A percentile compares a stretch with the other conserved stretches of the same genome.
Conservation (phyloP, 2,329 filamentous ascomycete genomes). For the Colletotrichum horii region DNA sequence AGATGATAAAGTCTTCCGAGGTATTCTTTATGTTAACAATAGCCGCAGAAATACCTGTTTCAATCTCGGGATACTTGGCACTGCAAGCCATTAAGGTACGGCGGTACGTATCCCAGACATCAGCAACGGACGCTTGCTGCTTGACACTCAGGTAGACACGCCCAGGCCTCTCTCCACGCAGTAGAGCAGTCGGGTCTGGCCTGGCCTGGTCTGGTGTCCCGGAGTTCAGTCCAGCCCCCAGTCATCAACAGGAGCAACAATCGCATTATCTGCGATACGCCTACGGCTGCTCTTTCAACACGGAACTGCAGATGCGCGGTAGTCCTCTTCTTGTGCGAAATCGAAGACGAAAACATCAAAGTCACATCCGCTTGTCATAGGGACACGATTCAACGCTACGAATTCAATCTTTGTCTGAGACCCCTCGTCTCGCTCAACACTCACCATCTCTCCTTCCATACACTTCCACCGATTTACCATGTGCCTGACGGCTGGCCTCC, state of each 20-base stretch:
- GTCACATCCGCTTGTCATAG: background rate
- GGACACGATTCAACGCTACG: background rate
- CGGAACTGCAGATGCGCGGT: background rate
- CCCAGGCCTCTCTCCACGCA: background rate
- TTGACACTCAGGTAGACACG: background rate
- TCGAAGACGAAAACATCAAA: constrained; percentile 10
- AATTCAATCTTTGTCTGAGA: constrained; percentile 9
- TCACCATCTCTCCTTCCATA: constrained; percentile 2
- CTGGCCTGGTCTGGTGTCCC: background rate
- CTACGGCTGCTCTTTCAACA: background rate
- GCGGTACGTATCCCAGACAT: background rate
- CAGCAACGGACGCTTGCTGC: background rate
- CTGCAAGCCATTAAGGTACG: background rate
- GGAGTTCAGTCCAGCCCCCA: constrained; percentile 8
- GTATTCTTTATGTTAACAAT: background rate
- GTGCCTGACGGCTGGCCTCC: background rate
- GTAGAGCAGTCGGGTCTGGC: background rate
- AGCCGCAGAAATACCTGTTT: background rate
- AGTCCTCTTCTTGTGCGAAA: background rate
- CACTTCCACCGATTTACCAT: constrained; percentile 7
- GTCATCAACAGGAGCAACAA: background rate
- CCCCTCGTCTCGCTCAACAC: constrained; percentile 3
- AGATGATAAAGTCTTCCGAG: background rate
- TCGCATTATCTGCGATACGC: background rate
- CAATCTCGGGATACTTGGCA: background rate